Evolutionary conservation across 2,329 filamentous ascomycete species (phyloP).

Genomic region (Exophiala bonariae): DNA sequence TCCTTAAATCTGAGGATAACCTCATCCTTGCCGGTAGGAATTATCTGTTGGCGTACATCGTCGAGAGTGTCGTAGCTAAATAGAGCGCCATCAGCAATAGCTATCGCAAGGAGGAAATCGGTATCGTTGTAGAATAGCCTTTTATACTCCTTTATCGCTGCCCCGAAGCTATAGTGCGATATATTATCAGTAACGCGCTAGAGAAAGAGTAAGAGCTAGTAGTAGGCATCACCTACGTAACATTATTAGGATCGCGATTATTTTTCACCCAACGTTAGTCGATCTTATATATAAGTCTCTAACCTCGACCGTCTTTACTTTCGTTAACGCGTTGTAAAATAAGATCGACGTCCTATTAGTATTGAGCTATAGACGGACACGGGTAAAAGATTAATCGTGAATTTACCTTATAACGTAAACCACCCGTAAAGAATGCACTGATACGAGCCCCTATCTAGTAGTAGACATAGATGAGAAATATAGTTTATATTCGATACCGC

Average conservation of each 20-base stretch:
- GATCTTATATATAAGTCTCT: slow-evolving; percentile 20
- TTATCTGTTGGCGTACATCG: slow-evolving; percentile 13
- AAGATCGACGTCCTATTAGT: slow-evolving; percentile 15
- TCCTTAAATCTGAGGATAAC: slow-evolving; percentile 9
- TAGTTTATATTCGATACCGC: slow-evolving; percentile 15
- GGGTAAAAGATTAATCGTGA: neutral
- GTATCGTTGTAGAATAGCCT: slow-evolving; percentile 17
- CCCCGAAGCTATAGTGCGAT: slow-evolving; percentile 10
- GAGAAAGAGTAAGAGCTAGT: neutral
- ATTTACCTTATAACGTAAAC: slow-evolving; percentile 15
- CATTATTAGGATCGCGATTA: slow-evolving; percentile 20
- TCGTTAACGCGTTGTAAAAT: slow-evolving; percentile 11
- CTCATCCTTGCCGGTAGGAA: slow-evolving; percentile 14
- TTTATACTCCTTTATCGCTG: slow-evolving; percentile 12
- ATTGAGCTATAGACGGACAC: neutral
- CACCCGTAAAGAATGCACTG: slow-evolving; percentile 18
- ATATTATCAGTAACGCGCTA: neutral
- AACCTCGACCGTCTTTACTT: slow-evolving; percentile 1
- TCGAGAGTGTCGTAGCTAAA: slow-evolving; percentile 14
- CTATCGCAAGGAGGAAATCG: slow-evolving; percentile 13
- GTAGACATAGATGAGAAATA: slow-evolving; percentile 19
- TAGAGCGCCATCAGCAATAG: slow-evolving; percentile 15
- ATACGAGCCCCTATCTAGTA: slow-evolving; percentile 22
- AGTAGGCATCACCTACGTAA: slow-evolving; percentile 4
- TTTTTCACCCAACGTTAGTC: slow-evolving; percentile 23